phyloP scores from a whole-genome alignment of 2,329 filamentous ascomycete genomes.

The Phialemoniopsis sp. region DNA sequence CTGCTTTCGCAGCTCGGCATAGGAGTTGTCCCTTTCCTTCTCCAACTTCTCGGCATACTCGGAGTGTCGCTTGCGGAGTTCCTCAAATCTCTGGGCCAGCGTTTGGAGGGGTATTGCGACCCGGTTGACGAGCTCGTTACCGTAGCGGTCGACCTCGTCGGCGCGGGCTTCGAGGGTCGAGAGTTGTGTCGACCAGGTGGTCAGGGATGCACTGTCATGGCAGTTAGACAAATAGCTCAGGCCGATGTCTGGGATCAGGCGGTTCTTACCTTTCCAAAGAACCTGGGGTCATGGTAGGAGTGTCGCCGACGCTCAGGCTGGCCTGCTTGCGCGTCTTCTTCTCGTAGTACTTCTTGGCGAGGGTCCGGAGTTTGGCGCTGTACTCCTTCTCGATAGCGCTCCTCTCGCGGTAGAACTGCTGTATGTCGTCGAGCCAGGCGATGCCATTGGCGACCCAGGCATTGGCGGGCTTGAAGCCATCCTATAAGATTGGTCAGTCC shows the following conservation, averaged over 20 bases:
- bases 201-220: slow-evolving; percentile 73
- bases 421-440: slow-evolving; percentile 91
- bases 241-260: slow-evolving; percentile 4
- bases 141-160: slow-evolving; percentile 82
- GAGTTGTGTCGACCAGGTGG: slow-evolving; percentile 93
- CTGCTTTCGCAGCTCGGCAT: slow-evolving; percentile 80
- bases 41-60: slow-evolving; percentile 88
- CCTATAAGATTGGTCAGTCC: slow-evolving; percentile 45
- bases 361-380: slow-evolving; percentile 75
- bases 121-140: slow-evolving; percentile 70
- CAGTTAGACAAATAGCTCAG: slow-evolving; percentile 12
- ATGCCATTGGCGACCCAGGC: slow-evolving; percentile 88
- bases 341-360: slow-evolving; percentile 96
- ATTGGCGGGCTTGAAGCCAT: slow-evolving; percentile 95
- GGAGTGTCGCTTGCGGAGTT: slow-evolving; percentile 68
- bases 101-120: slow-evolving; percentile 84
- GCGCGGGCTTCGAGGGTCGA: slow-evolving; percentile 85
- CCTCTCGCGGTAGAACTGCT: slow-evolving; percentile 95
- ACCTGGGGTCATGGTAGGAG: slow-evolving; percentile 86
- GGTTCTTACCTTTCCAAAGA: slow-evolving; percentile 74
- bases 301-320: slow-evolving; percentile 82
- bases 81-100: slow-evolving; percentile 74
- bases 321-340: slow-evolving; percentile 88
- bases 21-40: slow-evolving; percentile 80
- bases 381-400: slow-evolving; percentile 97